Evolutionary conservation across 257 asterid genomes (phyloP), one percentile per base, ranked within the genome.

Genomic region (Knoxia roxburghii): DNA sequence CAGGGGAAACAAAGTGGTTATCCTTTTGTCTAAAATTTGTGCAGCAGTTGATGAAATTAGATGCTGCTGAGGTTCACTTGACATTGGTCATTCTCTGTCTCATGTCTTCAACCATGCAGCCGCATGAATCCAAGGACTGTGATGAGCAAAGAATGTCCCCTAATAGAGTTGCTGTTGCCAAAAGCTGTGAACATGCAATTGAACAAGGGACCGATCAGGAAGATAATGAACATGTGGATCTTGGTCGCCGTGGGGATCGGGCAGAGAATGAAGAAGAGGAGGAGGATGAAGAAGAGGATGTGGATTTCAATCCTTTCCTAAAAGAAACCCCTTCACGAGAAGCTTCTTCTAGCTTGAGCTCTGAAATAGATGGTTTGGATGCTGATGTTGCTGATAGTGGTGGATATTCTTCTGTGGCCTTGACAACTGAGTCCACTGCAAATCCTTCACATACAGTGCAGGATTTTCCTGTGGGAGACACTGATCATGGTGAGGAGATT

Each of bases 291-390:
- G 99, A 93, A 40, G 97, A 86, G 78, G 98, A 93, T 85, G 82
- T 79, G 29, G 97, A 90, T 77, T 93, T 90, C 76, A 86, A 85
- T 79, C 97, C 99, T 49, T 84, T 85, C 61, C 78, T 86, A 7
- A 85, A 76, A 75, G 96, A 85, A 72, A 70, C 82, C 33, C 80
- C 77, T 78, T 85, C 90, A 41, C 71, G 58, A 40, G 98, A 90
- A 74, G 97, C 91, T 74, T 86, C 95, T 72, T 93, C 99, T 41
- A 86, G 96, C 81, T 68, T 90, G 81, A 93, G 96, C 76, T 93
- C 99, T 43, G 96, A 89, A 77, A 79, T 82, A 55, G 97, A 90
- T 70, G 94, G 86, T 80, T 68, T 90, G 87, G 96, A 88, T 61
- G 71, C 77, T 50, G 89, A 89, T 73, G 78, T 75, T 77, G 86